Percentiles rank a stretch among this genome's conserved stretches.
These are phyloP conservation scores for Sporothrix sp. DNA, from an alignment of 2,329 filamentous ascomycete species.

Conservation along the genomic window DNA sequence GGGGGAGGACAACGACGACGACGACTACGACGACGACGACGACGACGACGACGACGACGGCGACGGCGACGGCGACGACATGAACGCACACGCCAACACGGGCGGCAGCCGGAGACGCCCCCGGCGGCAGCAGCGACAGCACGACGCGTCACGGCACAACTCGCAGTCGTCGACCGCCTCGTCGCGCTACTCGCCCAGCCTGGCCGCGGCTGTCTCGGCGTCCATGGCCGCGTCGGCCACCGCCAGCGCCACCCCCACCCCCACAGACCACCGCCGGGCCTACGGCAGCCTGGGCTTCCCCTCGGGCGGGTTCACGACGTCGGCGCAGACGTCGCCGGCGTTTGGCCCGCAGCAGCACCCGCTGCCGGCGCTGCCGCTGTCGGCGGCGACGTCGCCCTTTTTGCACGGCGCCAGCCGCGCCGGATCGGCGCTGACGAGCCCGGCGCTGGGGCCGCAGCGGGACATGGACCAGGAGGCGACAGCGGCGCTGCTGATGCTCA, in stretches of 20 bases:
- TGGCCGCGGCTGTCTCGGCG: constrained; percentile 28
- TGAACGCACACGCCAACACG: background rate
- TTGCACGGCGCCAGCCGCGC: constrained; percentile 23
- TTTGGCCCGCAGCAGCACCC: constrained; percentile 43
- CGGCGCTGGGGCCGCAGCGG: constrained; percentile 44
- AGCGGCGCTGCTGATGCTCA: constrained; percentile 79
- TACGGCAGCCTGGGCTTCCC: constrained; percentile 41
- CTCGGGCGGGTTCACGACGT: constrained; percentile 22
- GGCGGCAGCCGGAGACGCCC: constrained; percentile 39
- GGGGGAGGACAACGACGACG: background rate
- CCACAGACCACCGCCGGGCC: no score
- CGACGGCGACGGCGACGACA: background rate
- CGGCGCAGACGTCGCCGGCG: constrained; percentile 45
- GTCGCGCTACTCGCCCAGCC: constrained; percentile 9
- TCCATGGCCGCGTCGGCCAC: constrained; percentile 31
- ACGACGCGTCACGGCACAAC: constrained; percentile 35
- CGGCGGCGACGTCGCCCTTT: constrained; percentile 3
- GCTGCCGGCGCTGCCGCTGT: constrained; percentile 1
- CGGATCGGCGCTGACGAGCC: constrained; percentile 49
- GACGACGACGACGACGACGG: constrained; percentile 2
- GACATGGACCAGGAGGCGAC: constrained; percentile 70
- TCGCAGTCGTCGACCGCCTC: constrained; percentile 46
- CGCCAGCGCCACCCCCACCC: constrained; percentile 30
- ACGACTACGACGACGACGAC: constrained; percentile 2
- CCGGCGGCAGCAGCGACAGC: constrained; percentile 22